phyloP scores from a whole-genome alignment of 257 asterid genomes.

The Petunia secreta region DNA sequence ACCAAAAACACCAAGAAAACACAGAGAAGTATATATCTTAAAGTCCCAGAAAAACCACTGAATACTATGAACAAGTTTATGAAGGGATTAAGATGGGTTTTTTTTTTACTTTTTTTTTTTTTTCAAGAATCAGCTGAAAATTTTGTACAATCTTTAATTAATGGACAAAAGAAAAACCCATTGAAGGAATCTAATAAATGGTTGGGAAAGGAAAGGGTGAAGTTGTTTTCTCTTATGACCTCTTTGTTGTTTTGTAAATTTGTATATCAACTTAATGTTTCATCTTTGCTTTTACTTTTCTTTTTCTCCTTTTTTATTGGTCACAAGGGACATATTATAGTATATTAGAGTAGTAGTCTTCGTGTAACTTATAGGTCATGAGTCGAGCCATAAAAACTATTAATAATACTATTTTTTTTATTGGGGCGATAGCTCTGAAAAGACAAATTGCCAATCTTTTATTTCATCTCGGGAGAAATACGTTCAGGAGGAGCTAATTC shows the following conservation, averaged over 20 bases:
- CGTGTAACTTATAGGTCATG: too few species aligned
- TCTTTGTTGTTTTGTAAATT: conserved; percentile 44
- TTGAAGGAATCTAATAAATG: conserved; percentile 81
- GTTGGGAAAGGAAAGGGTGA: conserved; percentile 59
- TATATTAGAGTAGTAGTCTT: too few species aligned
- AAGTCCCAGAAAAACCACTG: conserved; percentile 64
- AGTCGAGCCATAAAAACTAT: too few species aligned
- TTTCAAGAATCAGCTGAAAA: conserved; percentile 28
- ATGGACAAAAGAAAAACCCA: conserved; percentile 53
- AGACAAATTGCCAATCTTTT: too few species aligned
- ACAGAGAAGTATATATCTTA: conserved; percentile 36
- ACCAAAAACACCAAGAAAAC: conserved; percentile 48
- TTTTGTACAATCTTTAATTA: conserved; percentile 51
- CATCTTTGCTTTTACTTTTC: conserved; percentile 33
- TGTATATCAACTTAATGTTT: conserved; percentile 66
- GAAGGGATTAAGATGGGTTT: conserved; percentile 45
- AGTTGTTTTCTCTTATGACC: conserved; percentile 63
- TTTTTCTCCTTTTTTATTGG: conserved; percentile 19
- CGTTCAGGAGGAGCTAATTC: too few species aligned
- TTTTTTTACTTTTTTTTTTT: not conserved
- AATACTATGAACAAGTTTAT: conserved; percentile 44
- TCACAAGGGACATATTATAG: too few species aligned
- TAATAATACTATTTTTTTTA: too few species aligned
- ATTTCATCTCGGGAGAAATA: too few species aligned
- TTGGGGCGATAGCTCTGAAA: too few species aligned